Base-by-base conservation (phyloP, 495 filamentous ascomycete species). In the Tuber melanosporum region DNA sequence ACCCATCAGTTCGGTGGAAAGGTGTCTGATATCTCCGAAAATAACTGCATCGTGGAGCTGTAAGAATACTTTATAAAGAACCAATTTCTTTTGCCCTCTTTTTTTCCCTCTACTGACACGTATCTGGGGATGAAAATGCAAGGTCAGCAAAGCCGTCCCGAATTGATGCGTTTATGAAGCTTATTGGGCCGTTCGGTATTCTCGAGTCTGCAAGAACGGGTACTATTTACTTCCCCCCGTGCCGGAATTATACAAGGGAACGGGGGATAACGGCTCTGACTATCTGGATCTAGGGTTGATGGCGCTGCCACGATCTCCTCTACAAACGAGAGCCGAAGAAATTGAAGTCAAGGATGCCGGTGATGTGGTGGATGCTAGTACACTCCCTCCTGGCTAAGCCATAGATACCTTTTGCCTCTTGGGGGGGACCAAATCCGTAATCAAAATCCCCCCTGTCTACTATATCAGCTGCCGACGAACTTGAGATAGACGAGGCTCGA, bases 1-100 rank as follows among this genome's bases (percentile, higher is more conserved):
- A 91, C 95, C 22, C 95, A 98, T 87, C 95, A 99, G 83, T 99
- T 99, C 85, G 94, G 94, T 41, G 95, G 95, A 70, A 99, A 99
- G 86, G 91, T 99, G 36, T 85, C 98, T 84, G 95, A 99, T 87
- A 98, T 99, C 80, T 97, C 93, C 86, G 97, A 91, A 78, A 97
- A 93, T 84, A 98, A 95, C 86, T 98, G 95, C 86, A 98, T 98
- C 86, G 94, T 99, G 78, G 95, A 99, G 85, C 85, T 99, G 93
- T 95, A 89, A 88, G 92, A 42, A 73, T 17, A 39, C 49, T 66
- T 66, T 66, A 32, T 66, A 26, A 36, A 17, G 1, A 14, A 32
- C 26, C 26, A 19, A 66, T 32, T 36, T 17, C n/a, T 17, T 19
- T 36, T 36, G 26, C 57, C 26, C 57, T 66, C 32, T 36, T 3